phyloP scores from a whole-genome alignment of 331 rosid species.

The Acacia concinna region DNA sequence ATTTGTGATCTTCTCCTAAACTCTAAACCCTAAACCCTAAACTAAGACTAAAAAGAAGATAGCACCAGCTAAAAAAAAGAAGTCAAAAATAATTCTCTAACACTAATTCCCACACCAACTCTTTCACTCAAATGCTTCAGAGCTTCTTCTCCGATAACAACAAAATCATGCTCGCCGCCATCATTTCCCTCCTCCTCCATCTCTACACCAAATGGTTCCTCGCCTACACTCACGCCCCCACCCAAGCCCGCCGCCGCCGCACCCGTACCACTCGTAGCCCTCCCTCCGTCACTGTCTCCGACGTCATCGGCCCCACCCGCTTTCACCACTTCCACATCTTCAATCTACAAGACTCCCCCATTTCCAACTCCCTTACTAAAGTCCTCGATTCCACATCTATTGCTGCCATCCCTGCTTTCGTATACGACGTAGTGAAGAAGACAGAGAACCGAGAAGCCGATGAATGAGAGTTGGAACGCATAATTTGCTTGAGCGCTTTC shows the following conservation, averaged over 20 bases:
- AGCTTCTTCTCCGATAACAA: slow-evolving; percentile 65
- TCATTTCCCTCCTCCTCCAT: slow-evolving; percentile 80
- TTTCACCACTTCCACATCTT: slow-evolving; percentile 60
- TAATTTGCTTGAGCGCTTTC: too few relatives aligned
- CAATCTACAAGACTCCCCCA: slow-evolving; percentile 44
- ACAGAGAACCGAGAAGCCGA: neutral
- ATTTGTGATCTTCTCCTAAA: too few relatives aligned
- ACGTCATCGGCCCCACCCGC: slow-evolving; percentile 54
- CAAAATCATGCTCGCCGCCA: slow-evolving; percentile 81
- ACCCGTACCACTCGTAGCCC: slow-evolving; percentile 41
- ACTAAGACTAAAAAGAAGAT: too few relatives aligned
- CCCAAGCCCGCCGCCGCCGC: slow-evolving; percentile 21
- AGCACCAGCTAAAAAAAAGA: too few relatives aligned
- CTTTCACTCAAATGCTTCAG: slow-evolving; percentile 47
- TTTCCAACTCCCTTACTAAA: slow-evolving; percentile 44
- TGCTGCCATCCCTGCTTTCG: slow-evolving; percentile 62
- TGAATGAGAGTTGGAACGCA: too few relatives aligned
- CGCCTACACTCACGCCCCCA: slow-evolving; percentile 54
- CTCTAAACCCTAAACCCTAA: too few relatives aligned
- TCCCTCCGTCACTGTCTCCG: slow-evolving; percentile 54
- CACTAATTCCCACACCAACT: slow-evolving; percentile 26
- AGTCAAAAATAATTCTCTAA: too few relatives aligned
- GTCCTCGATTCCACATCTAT: slow-evolving; percentile 61
- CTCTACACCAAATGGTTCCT: slow-evolving; percentile 85
- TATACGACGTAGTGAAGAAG: slow-evolving; percentile 27